These are phyloP conservation scores for Coccomyxa subellipsoidea DNA, from an alignment of 163 green algal genomes.

Conservation along the genomic window DNA sequence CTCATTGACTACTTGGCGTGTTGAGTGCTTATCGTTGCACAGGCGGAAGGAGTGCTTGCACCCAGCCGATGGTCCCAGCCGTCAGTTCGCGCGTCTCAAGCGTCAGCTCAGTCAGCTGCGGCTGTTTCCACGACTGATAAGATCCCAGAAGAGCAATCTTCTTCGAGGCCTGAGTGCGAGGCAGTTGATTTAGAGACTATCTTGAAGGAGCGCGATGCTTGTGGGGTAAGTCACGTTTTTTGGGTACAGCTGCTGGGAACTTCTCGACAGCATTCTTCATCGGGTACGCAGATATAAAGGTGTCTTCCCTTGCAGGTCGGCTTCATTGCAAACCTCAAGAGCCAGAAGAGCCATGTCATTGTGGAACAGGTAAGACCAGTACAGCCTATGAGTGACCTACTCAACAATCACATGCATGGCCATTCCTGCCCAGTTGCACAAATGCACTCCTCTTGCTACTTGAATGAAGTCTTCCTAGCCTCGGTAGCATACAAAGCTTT, in stretches of 20 bases:
- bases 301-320: slow-evolving; percentile 68
- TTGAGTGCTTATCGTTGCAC: not conserved
- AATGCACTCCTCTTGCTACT: too few species aligned
- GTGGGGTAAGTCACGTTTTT: slow-evolving; percentile 71
- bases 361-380: slow-evolving; percentile 71
- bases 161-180: slow-evolving; percentile 1
- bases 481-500: too few species aligned
- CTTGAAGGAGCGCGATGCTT: slow-evolving; percentile 92
- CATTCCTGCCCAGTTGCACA: not conserved
- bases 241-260: not conserved
- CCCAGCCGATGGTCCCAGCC: not conserved
- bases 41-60: not conserved
- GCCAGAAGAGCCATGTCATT: slow-evolving; percentile 84
- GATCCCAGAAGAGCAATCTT: not conserved
- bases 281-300: not conserved
- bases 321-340: slow-evolving; percentile 94
- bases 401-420: not conserved
- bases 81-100: not conserved
- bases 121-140: not conserved
- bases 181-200: slow-evolving; percentile 83
- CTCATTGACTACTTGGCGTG: not conserved
- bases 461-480: too few species aligned
- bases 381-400: not conserved
- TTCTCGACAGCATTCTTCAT: not conserved
- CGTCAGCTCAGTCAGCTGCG: not conserved